Conservation (phyloP, 2,329 filamentous ascomycete species). For the Epichloe aotearoae region DNA sequence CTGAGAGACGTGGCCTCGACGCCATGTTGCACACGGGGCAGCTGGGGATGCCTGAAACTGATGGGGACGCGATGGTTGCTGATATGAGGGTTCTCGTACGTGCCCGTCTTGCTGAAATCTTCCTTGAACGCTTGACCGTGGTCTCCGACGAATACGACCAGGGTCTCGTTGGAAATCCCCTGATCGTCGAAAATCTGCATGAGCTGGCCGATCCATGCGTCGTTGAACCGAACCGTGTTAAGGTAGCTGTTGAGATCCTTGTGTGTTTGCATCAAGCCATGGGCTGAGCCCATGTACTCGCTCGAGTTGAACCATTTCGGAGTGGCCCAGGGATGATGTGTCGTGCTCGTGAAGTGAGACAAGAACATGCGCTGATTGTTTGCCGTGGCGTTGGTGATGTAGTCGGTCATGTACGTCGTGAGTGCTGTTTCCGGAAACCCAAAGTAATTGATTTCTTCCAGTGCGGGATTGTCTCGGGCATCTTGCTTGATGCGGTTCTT, state of each 20-base stretch:
- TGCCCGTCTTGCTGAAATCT: conserved; percentile 15
- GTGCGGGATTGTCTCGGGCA: not conserved
- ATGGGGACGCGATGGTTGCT: conserved; percentile 22
- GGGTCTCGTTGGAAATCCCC: conserved; percentile 19
- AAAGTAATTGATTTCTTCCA: conserved; percentile 20
- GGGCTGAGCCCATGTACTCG: conserved; percentile 12
- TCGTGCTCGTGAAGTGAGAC: conserved; percentile 20
- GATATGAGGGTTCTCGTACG: conserved; percentile 20
- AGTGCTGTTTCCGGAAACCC: conserved; percentile 17
- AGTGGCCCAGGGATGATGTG: conserved; percentile 18
- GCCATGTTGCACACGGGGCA: conserved; percentile 15
- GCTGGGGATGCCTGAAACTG: conserved; percentile 18
- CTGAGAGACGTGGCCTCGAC: conserved; percentile 19
- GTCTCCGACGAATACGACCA: conserved; percentile 22
- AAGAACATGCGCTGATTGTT: conserved; percentile 19
- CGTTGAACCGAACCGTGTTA: conserved; percentile 19
- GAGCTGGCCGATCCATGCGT: conserved; percentile 19
- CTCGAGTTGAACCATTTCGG: conserved; percentile 12
- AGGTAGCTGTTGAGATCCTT: conserved; percentile 17
- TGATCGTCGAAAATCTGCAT: conserved; percentile 19
- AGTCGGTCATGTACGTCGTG: conserved; percentile 17
- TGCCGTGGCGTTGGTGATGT: conserved; percentile 14
- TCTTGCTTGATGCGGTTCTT: conserved; percentile 8
- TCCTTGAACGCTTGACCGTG: conserved; percentile 22
- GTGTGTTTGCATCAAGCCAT: conserved; percentile 6